phyloP scores from a whole-genome alignment of 2,329 filamentous ascomycete species.

The Septoria linicola region DNA sequence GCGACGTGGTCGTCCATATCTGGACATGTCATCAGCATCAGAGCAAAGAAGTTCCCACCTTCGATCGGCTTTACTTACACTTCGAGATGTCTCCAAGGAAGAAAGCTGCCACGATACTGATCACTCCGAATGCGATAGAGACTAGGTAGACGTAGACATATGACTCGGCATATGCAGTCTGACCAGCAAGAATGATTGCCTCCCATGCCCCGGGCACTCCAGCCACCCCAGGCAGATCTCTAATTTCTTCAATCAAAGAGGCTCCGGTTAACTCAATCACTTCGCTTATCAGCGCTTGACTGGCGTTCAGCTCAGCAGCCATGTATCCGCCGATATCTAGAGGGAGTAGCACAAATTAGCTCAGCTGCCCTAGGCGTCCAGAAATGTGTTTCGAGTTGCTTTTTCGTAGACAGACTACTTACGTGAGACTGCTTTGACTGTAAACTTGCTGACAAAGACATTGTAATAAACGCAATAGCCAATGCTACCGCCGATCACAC shows the following conservation, averaged over 20 bases:
- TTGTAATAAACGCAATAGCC: constrained; percentile 46
- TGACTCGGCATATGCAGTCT: constrained; percentile 33
- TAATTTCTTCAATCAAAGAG: constrained; percentile 52
- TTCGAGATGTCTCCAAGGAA: constrained; percentile 38
- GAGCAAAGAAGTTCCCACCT: constrained; percentile 44
- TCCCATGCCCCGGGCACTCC: constrained; percentile 45
- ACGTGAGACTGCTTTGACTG: constrained; percentile 40
- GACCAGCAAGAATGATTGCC: constrained; percentile 28
- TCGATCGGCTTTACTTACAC: constrained; percentile 23
- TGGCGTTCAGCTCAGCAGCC: constrained; percentile 51
- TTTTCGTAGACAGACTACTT: too few species aligned
- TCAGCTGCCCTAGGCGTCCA: constrained; percentile 12
- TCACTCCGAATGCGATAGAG: constrained; percentile 33
- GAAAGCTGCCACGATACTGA: constrained; percentile 31
- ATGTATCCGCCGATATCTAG: constrained; percentile 54
- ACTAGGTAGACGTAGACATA: constrained; percentile 35
- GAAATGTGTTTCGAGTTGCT: not conserved
- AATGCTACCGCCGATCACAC: constrained; percentile 65
- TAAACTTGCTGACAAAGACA: constrained; percentile 40
- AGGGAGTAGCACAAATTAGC: not conserved
- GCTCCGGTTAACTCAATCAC: constrained; percentile 56
- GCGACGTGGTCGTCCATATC: constrained; percentile 18
- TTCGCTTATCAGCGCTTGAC: constrained; percentile 42
- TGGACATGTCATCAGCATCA: constrained; percentile 15
- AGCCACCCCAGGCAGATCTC: constrained; percentile 53